These are phyloP conservation scores for Imleria badia DNA, from an alignment of 768 basidiomycete species.

Conservation along the genomic window DNA sequence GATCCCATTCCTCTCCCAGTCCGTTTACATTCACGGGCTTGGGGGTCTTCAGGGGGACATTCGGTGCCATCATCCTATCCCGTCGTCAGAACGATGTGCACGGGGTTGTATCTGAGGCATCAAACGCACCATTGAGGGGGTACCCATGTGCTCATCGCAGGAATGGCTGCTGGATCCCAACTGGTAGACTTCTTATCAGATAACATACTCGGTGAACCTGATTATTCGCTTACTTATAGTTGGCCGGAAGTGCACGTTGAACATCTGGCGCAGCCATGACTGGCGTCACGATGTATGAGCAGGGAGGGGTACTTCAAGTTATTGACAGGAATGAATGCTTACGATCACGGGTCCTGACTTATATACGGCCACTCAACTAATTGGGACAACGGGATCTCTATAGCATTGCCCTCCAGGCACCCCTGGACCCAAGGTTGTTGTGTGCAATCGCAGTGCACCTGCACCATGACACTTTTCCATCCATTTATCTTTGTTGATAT, in stretches of 20 bases:
- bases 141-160: constrained; percentile 25
- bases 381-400: too few relatives aligned
- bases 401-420: too few relatives aligned
- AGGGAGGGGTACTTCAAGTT: too few relatives aligned
- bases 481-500: too few relatives aligned
- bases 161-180: constrained; percentile 26
- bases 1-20: constrained; percentile 26
- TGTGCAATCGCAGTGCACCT: too few relatives aligned
- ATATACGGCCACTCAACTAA: background rate
- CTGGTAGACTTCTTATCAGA: constrained; percentile 8
- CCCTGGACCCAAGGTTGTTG: too few relatives aligned
- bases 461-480: too few relatives aligned
- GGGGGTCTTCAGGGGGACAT: background rate
- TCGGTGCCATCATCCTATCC: constrained; percentile 23
- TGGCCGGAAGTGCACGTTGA: constrained; percentile 12
- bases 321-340: background rate
- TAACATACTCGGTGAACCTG: background rate
- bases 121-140: constrained; percentile 25
- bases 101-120: background rate
- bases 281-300: background rate
- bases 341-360: background rate
- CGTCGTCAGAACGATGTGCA: background rate
- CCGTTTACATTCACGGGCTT: constrained; percentile 14
- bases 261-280: constrained; percentile 25
- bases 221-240: constrained; percentile 16